phyloP scores from a whole-genome alignment of 441 rosid species.

The Gossypium laxum region DNA sequence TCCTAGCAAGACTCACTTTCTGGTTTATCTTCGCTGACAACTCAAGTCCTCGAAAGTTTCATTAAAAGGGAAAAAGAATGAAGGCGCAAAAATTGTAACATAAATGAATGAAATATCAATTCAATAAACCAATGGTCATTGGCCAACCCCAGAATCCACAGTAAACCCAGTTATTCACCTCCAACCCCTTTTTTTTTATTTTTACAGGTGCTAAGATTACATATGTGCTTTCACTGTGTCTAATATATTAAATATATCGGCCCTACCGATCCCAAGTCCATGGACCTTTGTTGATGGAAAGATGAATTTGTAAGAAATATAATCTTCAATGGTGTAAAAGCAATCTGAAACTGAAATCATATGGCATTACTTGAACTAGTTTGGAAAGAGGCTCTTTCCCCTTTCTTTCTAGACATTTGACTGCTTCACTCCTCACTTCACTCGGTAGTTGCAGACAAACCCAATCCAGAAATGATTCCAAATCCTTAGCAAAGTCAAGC shows the following conservation, averaged over 20 bases:
- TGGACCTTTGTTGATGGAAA: not conserved
- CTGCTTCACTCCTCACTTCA: conserved; percentile 48
- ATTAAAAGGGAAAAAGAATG: not conserved
- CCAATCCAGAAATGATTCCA: conserved; percentile 71
- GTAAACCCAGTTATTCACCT: not conserved
- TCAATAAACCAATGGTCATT: conserved; percentile 7
- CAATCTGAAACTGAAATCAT: conserved; percentile 67
- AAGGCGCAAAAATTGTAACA: not conserved
- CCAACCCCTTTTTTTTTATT: not conserved
- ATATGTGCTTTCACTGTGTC: conserved; percentile 11
- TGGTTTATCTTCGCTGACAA: too few relatives aligned
- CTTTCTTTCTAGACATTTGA: conserved; percentile 39
- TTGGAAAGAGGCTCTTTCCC: conserved; percentile 37
- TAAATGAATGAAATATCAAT: not conserved
- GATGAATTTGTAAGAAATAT: not conserved
- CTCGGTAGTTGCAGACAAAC: conserved; percentile 59
- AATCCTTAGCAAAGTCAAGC: conserved; percentile 73
- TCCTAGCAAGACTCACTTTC: too few relatives aligned
- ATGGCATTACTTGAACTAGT: conserved; percentile 60
- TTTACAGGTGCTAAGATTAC: conserved; percentile 1
- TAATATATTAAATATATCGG: not conserved
- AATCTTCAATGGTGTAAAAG: conserved; percentile 43
- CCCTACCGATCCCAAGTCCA: not conserved
- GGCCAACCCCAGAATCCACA: not conserved
- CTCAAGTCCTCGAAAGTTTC: not conserved